phyloP scores from a whole-genome alignment of 169 alveolate species.

The Cryptosporidium ryanae region DNA sequence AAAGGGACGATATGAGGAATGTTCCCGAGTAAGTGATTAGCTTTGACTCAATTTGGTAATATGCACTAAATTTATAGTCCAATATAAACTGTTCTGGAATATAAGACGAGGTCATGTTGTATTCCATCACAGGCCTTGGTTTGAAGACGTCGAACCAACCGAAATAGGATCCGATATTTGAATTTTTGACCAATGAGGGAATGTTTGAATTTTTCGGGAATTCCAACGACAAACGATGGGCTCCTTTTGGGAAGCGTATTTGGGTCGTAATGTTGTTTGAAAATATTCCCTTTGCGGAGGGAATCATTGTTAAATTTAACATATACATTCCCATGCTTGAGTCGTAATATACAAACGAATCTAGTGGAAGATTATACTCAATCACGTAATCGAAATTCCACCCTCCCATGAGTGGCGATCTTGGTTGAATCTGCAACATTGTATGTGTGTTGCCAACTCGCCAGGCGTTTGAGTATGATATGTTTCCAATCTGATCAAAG shows the following conservation, averaged over 20 bases:
- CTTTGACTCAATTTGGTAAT: conserved; percentile 36
- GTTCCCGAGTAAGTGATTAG: conserved; percentile 4
- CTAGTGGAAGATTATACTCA: conserved; percentile 88
- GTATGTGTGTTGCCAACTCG: conserved; percentile 78
- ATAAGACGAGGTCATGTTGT: conserved; percentile 25
- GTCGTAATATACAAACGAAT: conserved; percentile 38
- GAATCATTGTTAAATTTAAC: conserved; percentile 54
- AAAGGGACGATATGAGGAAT: conserved; percentile 30
- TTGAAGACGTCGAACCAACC: conserved; percentile 71
- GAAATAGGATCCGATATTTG: conserved; percentile 13
- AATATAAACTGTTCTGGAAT: conserved; percentile 49
- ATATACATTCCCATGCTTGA: conserved; percentile 16
- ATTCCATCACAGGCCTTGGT: conserved; percentile 59
- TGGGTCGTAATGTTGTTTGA: conserved; percentile 55
- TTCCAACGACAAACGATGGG: conserved; percentile 18
- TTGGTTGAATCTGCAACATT: conserved; percentile 80
- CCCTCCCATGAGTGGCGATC: conserved; percentile 91
- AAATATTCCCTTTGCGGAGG: conserved; percentile 66
- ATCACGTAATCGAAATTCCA: conserved; percentile 88
- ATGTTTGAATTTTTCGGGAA: conserved; percentile 33
- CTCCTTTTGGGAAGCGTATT: conserved; percentile 56
- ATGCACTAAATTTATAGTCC: conserved; percentile 39
- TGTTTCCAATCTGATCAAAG: conserved; percentile 90
- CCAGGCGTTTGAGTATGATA: conserved; percentile 86
- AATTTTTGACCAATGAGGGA: conserved; percentile 7